A percentile compares a stretch with the other conserved stretches of the same genome.
Conservation (phyloP, 352 stramenopile genomes). For the Phytophthora sp. region DNA sequence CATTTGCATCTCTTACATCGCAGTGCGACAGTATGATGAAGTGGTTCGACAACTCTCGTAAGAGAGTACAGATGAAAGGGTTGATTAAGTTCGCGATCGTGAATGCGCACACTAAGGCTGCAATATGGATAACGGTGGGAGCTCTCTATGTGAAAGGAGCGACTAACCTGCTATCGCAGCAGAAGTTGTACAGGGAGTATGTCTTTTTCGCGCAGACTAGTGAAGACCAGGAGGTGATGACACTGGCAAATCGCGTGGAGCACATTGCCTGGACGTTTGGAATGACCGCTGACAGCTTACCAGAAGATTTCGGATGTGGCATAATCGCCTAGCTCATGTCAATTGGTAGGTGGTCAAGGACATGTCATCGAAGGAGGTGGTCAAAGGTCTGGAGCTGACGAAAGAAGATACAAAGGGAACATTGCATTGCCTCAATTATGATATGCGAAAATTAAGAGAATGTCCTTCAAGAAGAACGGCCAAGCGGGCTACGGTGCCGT, state of each 20-base stretch:
- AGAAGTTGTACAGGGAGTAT: background rate
- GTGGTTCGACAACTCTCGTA: conserved; percentile 5
- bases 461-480: conserved; percentile 3
- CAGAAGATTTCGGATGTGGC: background rate
- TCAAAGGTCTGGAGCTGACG: background rate
- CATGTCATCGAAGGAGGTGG: conserved; percentile 10
- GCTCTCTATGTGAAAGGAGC: background rate
- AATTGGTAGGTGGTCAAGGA: conserved; percentile 13
- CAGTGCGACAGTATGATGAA: conserved; percentile 8
- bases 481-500: background rate
- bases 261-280: background rate
- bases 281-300: background rate
- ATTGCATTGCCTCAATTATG: conserved; percentile 1
- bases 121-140: background rate
- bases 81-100: background rate
- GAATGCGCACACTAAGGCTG: background rate
- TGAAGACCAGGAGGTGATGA: background rate
- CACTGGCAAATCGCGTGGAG: background rate
- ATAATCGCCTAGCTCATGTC: conserved; percentile 7
- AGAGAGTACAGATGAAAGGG: conserved; percentile 4
- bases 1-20: conserved; percentile 3
- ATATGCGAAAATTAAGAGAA: conserved; percentile 13
- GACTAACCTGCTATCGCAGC: background rate
- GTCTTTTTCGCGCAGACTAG: background rate
- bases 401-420: background rate